Evolutionary conservation across 192 early-diverging fungal species (phyloP).

Genomic region (Haplosporangium gracile): DNA sequence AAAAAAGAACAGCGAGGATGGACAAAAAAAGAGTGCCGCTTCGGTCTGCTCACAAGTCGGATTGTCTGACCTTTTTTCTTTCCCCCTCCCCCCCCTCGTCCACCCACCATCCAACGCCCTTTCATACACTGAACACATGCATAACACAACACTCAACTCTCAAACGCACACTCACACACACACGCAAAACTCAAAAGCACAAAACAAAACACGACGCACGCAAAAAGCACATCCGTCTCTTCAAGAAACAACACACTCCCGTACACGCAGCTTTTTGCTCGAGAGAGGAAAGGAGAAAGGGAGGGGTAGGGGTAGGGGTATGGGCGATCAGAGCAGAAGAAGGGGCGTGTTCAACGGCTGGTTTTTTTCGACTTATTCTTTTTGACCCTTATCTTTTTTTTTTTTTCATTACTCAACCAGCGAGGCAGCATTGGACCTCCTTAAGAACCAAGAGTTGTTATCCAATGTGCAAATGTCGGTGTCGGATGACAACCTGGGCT

Average conservation of each 20-base stretch:
- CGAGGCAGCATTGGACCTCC: background rate
- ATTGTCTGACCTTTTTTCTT: background rate
- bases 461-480: background rate
- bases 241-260: too few relatives aligned
- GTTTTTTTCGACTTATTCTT: background rate
- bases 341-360: background rate
- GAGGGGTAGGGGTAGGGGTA: background rate
- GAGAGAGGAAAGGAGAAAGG: background rate
- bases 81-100: background rate
- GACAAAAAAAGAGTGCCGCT: constrained; percentile 9
- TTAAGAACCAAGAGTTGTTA: background rate
- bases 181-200: constrained; percentile 16
- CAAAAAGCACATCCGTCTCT: constrained; percentile 12
- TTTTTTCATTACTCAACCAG: background rate
- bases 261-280: background rate
- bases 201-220: constrained; percentile 25
- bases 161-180: background rate
- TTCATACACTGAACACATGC: background rate
- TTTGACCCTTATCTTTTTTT: background rate
- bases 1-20: background rate
- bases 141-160: background rate
- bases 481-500: background rate
- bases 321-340: background rate
- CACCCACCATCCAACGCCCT: background rate
- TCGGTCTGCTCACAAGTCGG: constrained; percentile 1